Evolutionary conservation across 2,329 filamentous ascomycete species (phyloP), one percentile per base, ranked within the genome.

Genomic region (Tricladium varicosporioides): DNA sequence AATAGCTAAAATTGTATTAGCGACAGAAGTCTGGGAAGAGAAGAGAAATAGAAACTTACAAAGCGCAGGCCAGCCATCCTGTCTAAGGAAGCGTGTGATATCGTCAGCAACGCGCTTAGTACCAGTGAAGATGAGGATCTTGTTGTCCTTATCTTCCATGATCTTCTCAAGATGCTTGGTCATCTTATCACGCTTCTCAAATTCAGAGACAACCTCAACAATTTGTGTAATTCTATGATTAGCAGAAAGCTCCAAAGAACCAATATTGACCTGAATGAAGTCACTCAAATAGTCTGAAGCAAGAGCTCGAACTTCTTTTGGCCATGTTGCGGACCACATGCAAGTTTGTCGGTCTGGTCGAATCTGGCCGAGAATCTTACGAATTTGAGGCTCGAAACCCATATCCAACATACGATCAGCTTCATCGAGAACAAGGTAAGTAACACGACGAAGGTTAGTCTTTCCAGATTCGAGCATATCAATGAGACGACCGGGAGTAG

Each of bases 251-350:
- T 97, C 94, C 83, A 96, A 85, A 59, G 94, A 97, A 71, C 92
- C 93, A 70, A 97, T 94, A 79, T 97, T 97, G 78, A 97, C 94
- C 78, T 99, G 94, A 69, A 97, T 97, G 77, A 94, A 97, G 74
- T 99, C 89, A 68, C 89, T 87, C 69, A 96, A 84, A 81, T 94
- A 97, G 73, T 97, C 92, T 51, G 87, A 80, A 54, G 92, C 93
- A 68, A 97, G 82, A 72, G 92, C 89, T 71, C 93, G 91, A 67
- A 99, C 93, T 75, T 97, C 93, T 83, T 97, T 97, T 70, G 94
- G 94, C 92, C 94, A 99, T 5, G 94, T 99, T 67, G 94, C 94
- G 60, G 94, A 99, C 91, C 93, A 99, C 92, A 99, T 96, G 81
- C 94, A 94, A 62, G 94, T 99, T 76, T 99, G 94, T 82, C 94